Conservation (phyloP, 139 green algal genomes). For the Chlorella sp. region DNA sequence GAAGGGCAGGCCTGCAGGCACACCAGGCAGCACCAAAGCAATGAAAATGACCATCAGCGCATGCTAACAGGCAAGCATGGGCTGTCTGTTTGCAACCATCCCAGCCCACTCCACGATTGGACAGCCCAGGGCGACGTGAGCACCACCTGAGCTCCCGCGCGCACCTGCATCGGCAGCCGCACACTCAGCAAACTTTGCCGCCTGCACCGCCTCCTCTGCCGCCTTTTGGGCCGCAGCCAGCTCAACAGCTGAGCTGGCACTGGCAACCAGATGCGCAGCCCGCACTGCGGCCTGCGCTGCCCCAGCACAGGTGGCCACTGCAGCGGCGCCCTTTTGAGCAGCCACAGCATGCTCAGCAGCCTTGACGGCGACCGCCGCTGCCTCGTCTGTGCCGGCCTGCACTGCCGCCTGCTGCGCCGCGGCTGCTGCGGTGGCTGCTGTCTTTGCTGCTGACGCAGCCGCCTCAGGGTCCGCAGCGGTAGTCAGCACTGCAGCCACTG, state of each 20-base stretch:
- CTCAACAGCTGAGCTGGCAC: not conserved
- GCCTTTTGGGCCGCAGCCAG: not conserved
- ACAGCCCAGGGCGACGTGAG: no score
- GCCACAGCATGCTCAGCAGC: not conserved
- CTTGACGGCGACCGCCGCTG: not conserved
- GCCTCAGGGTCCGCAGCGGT: not conserved
- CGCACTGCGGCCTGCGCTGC: not conserved
- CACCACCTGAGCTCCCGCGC: no score
- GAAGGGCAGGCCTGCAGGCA: not conserved
- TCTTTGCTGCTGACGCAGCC: not conserved
- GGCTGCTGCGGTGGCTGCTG: constrained; percentile 8
- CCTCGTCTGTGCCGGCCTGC: not conserved
- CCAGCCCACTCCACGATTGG: no score
- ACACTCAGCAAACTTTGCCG: not conserved
- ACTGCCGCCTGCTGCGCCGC: not conserved
- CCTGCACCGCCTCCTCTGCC: constrained; percentile 6
- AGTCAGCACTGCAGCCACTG: not conserved
- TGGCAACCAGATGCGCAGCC: not conserved
- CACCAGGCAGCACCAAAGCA: not conserved
- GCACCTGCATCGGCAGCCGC: not conserved
- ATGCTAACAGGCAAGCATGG: not conserved
- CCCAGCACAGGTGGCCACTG: not conserved
- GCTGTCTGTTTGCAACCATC: no score
- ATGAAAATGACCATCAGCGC: not conserved
- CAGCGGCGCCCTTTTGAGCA: not conserved